Evolutionary conservation across 768 basidiomycete species (phyloP).

Genomic region (Phylloporus arenicola): DNA sequence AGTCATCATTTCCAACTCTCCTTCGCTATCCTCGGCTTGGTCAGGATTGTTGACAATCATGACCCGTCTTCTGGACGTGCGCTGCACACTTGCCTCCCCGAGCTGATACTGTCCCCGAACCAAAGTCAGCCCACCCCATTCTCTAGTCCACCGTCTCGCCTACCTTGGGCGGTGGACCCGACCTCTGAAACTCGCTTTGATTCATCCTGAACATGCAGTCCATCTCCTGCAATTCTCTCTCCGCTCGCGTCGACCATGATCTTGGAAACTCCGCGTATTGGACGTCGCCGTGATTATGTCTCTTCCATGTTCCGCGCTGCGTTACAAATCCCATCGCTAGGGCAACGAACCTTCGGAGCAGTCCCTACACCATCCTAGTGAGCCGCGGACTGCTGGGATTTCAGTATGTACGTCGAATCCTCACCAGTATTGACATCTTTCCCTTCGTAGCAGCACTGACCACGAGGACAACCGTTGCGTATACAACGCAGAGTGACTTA

Average conservation of each 20-base stretch:
- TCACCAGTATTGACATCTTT: constrained; percentile 29
- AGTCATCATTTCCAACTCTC: constrained; percentile 14
- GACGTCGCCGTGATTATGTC: constrained; percentile 6
- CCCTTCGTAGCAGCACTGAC: constrained; percentile 18
- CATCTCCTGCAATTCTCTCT: constrained; percentile 23
- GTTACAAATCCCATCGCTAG: constrained; percentile 19
- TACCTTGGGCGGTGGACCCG: constrained; percentile 23
- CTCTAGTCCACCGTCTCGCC: background rate
- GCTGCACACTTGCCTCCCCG: constrained; percentile 15
- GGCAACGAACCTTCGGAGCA: constrained; percentile 21
- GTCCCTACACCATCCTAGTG: constrained; percentile 15
- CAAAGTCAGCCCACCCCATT: constrained; percentile 6
- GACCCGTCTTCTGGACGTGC: constrained; percentile 20
- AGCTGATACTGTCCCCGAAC: constrained; percentile 5
- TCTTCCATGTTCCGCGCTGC: constrained; percentile 17
- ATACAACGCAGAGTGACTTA: constrained; percentile 17
- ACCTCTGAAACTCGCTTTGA: too few species aligned
- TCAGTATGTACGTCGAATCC: constrained; percentile 13
- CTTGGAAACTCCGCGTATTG: constrained; percentile 20
- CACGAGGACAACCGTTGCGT: constrained; percentile 20
- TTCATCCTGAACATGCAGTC: constrained; percentile 19
- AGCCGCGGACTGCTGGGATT: constrained; percentile 11
- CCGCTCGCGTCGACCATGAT: constrained; percentile 24
- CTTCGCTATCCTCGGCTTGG: constrained; percentile 26
- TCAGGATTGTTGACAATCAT: constrained; percentile 29